Percentiles rank a stretch among this genome's conserved stretches.
phyloP scores from a whole-genome alignment of 2,329 filamentous ascomycete species.

The Keithomyces neogunnii region DNA sequence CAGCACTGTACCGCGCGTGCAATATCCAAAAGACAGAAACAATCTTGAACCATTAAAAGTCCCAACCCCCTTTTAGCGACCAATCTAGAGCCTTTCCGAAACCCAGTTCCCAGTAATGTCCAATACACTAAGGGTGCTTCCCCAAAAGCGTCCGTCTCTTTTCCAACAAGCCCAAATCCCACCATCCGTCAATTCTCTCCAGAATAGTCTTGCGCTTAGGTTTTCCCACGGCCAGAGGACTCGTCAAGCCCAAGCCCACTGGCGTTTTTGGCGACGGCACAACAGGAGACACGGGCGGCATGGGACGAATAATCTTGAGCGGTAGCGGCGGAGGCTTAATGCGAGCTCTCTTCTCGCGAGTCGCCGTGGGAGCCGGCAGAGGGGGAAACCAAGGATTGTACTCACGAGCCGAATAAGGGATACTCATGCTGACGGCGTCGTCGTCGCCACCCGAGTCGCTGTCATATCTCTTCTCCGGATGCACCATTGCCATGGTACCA shows the following conservation, averaged over 20 bases:
- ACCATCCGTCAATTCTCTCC: slow-evolving; percentile 43
- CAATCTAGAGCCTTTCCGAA: background rate
- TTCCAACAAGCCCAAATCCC: slow-evolving; percentile 43
- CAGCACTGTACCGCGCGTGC: background rate
- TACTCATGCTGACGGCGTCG: slow-evolving; percentile 18
- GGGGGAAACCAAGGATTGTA: slow-evolving; percentile 21
- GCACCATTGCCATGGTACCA: slow-evolving; percentile 28
- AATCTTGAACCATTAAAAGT: too few relatives aligned
- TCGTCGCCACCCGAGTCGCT: slow-evolving; percentile 22
- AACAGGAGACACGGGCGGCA: slow-evolving; percentile 15
- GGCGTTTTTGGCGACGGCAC: slow-evolving; percentile 7
- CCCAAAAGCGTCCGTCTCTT: slow-evolving; percentile 30
- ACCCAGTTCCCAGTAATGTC: background rate
- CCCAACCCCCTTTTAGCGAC: background rate
- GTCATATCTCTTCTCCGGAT: slow-evolving; percentile 21
- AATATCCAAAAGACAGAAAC: too few relatives aligned
- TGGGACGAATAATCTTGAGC: slow-evolving; percentile 17
- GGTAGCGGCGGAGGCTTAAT: slow-evolving; percentile 17
- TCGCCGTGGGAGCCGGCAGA: slow-evolving; percentile 26
- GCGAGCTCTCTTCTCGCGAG: slow-evolving; percentile 15
- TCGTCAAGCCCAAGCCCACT: slow-evolving; percentile 1
- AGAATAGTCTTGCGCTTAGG: slow-evolving; percentile 38
- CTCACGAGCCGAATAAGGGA: slow-evolving; percentile 9
- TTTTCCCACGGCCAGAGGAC: slow-evolving; percentile 13
- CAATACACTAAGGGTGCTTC: background rate